Evolutionary conservation across 2,329 filamentous ascomycete species (phyloP).

Genomic region (Metarhizium humberi): DNA sequence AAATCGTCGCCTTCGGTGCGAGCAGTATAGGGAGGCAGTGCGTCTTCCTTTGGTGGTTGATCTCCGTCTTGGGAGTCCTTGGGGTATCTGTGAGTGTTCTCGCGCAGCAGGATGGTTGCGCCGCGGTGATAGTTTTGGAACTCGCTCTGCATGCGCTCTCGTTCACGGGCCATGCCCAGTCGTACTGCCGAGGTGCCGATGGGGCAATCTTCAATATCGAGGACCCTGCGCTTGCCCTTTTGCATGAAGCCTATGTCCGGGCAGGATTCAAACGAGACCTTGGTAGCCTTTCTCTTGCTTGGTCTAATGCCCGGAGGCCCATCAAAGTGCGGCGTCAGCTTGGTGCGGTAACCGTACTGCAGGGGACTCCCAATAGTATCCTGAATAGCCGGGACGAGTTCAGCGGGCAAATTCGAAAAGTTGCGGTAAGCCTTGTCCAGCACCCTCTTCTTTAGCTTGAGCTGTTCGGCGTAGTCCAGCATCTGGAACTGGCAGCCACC

Average conservation of each 20-base stretch:
- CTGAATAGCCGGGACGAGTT: constrained; percentile 63
- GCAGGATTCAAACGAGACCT: constrained; percentile 44
- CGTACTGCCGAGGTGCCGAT: constrained; percentile 84
- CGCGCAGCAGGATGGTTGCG: constrained; percentile 80
- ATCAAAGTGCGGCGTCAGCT: constrained; percentile 94
- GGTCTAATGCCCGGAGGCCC: constrained; percentile 51
- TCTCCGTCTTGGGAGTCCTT: constrained; percentile 29
- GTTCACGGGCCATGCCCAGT: constrained; percentile 67
- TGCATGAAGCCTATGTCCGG: constrained; percentile 85
- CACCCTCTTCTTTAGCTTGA: constrained; percentile 73
- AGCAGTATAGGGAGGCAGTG: constrained; percentile 23
- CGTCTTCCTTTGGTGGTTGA: constrained; percentile 16
- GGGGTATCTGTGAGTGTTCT: constrained; percentile 63
- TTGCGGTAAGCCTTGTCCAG: constrained; percentile 87
- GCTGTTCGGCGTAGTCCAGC: constrained; percentile 80
- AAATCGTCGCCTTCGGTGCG: constrained; percentile 44
- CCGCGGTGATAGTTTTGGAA: constrained; percentile 66
- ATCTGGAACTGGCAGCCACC: constrained; percentile 97
- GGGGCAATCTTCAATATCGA: constrained; percentile 96
- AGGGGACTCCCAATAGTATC: constrained; percentile 87
- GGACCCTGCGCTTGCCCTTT: constrained; percentile 68
- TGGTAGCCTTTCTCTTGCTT: constrained; percentile 35
- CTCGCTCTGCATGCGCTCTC: constrained; percentile 64
- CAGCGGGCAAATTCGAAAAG: constrained; percentile 74
- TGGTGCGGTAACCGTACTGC: constrained; percentile 90